phyloP scores from a whole-genome alignment of 2,329 filamentous ascomycete genomes.

The Akanthomyces muscarius region DNA sequence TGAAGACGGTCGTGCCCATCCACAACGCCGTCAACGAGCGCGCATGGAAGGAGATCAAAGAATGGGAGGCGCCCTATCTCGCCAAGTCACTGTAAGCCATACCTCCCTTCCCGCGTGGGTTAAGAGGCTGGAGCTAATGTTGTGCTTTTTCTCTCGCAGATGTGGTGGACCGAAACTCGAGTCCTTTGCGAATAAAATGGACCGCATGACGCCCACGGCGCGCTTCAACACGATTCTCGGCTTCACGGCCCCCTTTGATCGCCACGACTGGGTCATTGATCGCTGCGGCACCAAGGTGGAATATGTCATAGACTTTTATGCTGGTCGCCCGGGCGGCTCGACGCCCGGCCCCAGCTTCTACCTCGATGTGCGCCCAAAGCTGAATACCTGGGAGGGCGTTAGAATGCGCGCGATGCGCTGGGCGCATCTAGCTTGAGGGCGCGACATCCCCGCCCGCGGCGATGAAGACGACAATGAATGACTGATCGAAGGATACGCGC shows the following conservation, averaged over 20 bases:
- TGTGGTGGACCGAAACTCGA: slow-evolving; percentile 76
- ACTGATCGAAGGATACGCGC: not conserved
- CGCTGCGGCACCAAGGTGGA: slow-evolving; percentile 81
- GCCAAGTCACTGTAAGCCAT: slow-evolving; percentile 50
- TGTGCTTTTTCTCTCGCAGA: slow-evolving; percentile 21
- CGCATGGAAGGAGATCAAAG: slow-evolving; percentile 86
- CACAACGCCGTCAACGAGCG: slow-evolving; percentile 98
- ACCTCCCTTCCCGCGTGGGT: not conserved
- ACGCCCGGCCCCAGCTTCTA: slow-evolving; percentile 55
- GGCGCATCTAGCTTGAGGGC: slow-evolving; percentile 43
- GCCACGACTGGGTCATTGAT: slow-evolving; percentile 97
- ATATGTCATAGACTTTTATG: slow-evolving; percentile 98
- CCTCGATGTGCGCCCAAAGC: slow-evolving; percentile 63
- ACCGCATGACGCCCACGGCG: slow-evolving; percentile 73
- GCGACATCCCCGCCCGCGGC: not conserved
- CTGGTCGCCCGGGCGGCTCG: slow-evolving; percentile 52
- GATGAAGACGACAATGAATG: not conserved
- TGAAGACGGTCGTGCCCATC: slow-evolving; percentile 90
- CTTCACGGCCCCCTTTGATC: slow-evolving; percentile 89
- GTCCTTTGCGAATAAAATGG: slow-evolving; percentile 72
- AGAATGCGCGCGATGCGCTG: slow-evolving; percentile 59
- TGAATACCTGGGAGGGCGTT: slow-evolving; percentile 64
- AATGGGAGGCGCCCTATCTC: slow-evolving; percentile 74
- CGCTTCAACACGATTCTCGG: slow-evolving; percentile 78
- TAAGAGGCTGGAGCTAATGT: not conserved